Conservation (phyloP, 176 grass and related monocot species). For the Elymus sibiricus region DNA sequence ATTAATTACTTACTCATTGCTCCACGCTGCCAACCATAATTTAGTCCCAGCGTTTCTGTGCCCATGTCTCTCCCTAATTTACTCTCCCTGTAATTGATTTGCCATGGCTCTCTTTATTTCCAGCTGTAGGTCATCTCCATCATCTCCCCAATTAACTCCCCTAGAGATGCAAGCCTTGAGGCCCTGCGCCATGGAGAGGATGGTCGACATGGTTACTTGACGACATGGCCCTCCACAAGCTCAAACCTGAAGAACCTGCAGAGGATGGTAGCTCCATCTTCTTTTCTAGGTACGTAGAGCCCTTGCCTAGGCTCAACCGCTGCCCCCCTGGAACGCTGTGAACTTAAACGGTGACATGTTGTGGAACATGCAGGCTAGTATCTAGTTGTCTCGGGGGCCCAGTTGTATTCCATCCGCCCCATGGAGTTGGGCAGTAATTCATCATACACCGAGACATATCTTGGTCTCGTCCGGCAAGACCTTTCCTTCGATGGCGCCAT, state of each 20-base stretch:
- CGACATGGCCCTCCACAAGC: slow-evolving; percentile 55
- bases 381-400: slow-evolving; percentile 62
- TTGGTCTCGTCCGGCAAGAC: slow-evolving; percentile 67
- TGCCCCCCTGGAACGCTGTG: slow-evolving; percentile 87
- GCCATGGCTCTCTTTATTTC: too few species aligned
- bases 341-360: slow-evolving; percentile 85
- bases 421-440: slow-evolving; percentile 86
- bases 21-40: too few species aligned
- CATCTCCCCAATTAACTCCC: too few species aligned
- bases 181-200: slow-evolving; percentile 89
- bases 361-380: slow-evolving; percentile 64
- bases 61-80: too few species aligned
- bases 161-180: slow-evolving; percentile 60
- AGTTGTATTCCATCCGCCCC: slow-evolving; percentile 96
- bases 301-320: slow-evolving; percentile 83
- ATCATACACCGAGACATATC: slow-evolving; percentile 74
- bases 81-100: too few species aligned
- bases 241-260: slow-evolving; percentile 81
- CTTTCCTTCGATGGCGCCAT: too few species aligned
- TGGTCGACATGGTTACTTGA: slow-evolving; percentile 89
- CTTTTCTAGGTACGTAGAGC: slow-evolving; percentile 89
- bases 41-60: too few species aligned
- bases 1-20: too few species aligned
- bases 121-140: too few species aligned
- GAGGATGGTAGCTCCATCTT: slow-evolving; percentile 83